Evolutionary conservation across 106 monocot species (phyloP).

Genomic region (Cymbidium sinense): DNA sequence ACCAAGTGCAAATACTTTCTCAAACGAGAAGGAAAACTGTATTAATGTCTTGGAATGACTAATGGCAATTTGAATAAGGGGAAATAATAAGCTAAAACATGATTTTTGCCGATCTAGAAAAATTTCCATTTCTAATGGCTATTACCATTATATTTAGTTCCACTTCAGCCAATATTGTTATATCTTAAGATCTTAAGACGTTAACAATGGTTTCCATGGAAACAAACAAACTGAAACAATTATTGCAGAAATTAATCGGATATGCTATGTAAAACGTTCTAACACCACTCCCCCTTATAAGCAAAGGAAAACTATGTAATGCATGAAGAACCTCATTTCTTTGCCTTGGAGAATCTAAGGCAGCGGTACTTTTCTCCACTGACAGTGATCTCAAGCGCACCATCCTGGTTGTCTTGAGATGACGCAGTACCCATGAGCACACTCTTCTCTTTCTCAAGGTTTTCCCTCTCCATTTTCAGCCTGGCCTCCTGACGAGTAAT

Average conservation of each 20-base stretch:
- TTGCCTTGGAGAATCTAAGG: slow-evolving; percentile 26
- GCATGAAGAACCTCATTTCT: slow-evolving; percentile 16
- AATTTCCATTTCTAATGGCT: background rate
- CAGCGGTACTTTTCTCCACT: slow-evolving; percentile 27
- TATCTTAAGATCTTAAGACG: background rate
- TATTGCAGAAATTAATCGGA: background rate
- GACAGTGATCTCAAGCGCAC: slow-evolving; percentile 29
- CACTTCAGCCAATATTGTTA: too few relatives aligned
- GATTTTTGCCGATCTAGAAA: too few relatives aligned
- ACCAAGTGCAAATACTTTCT: background rate
- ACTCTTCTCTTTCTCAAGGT: slow-evolving; percentile 30
- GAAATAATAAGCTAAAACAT: background rate
- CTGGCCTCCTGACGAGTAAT: slow-evolving; percentile 23
- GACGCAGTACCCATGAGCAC: slow-evolving; percentile 32
- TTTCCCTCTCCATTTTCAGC: slow-evolving; percentile 28
- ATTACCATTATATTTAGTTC: too few relatives aligned
- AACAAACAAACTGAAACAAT: background rate
- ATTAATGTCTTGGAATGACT: background rate
- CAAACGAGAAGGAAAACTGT: background rate
- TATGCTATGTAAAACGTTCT: background rate
- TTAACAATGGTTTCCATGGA: background rate
- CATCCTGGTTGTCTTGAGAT: slow-evolving; percentile 26
- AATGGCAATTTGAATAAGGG: background rate
- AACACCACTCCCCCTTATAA: background rate
- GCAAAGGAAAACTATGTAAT: background rate